A percentile compares a stretch with the other conserved stretches of the same genome.
Conservation (phyloP, 306 rosid genomes). For the Medicago arabica region DNA sequence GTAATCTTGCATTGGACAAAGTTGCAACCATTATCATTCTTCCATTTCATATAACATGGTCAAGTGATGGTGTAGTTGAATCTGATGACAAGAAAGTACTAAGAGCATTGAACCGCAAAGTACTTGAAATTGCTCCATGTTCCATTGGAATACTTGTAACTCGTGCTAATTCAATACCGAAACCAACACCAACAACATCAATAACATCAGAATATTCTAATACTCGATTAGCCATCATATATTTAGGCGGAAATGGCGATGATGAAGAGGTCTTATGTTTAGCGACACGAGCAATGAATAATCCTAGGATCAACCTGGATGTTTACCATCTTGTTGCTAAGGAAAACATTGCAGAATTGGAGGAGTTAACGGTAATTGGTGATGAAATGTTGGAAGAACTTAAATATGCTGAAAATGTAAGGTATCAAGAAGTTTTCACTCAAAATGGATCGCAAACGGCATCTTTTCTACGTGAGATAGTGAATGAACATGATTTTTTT, state of each 20-base stretch:
- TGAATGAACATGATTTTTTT: slow-evolving; percentile 52
- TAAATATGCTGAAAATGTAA: slow-evolving; percentile 6
- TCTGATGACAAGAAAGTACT: too few relatives aligned
- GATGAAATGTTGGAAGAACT: slow-evolving; percentile 37
- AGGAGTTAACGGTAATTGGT: slow-evolving; percentile 36
- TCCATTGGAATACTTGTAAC: slow-evolving; percentile 57
- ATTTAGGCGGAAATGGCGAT: slow-evolving; percentile 55
- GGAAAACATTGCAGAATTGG: neutral
- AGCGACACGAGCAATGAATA: slow-evolving; percentile 47
- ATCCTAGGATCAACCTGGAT: slow-evolving; percentile 24
- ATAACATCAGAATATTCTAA: neutral
- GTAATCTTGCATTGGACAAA: slow-evolving; percentile 58
- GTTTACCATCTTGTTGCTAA: slow-evolving; percentile 45
- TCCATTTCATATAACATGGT: slow-evolving; percentile 63
- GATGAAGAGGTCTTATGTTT: slow-evolving; percentile 61
- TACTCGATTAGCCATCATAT: slow-evolving; percentile 46
- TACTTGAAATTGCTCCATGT: slow-evolving; percentile 59
- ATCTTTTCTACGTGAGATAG: slow-evolving; percentile 39
- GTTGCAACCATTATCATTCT: slow-evolving; percentile 52
- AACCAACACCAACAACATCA: too few relatives aligned
- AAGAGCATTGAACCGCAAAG: slow-evolving; percentile 48
- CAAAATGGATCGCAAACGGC: slow-evolving; percentile 45
- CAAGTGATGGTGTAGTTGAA: slow-evolving; percentile 47
- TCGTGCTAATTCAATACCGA: neutral
- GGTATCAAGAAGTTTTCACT: slow-evolving; percentile 19